A percentile compares a stretch with the other conserved stretches of the same genome.
phyloP scores from a whole-genome alignment of 1,284 basidiomycete genomes.

The Irpex sp. region DNA sequence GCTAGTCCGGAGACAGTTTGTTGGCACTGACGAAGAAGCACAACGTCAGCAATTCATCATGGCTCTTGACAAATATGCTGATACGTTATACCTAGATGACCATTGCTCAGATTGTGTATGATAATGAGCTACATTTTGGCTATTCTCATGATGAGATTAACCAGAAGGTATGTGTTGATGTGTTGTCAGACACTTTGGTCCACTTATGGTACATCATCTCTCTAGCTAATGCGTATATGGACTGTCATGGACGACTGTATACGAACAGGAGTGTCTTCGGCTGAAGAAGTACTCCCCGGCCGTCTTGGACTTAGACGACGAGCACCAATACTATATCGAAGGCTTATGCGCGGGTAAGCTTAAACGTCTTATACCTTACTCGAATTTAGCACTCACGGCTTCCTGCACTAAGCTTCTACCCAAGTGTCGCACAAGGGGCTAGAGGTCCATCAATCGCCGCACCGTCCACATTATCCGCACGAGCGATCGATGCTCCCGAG shows the following conservation, averaged over 20 bases:
- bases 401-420: constrained; percentile 53
- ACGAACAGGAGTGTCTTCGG: constrained; percentile 78
- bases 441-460: constrained; percentile 44
- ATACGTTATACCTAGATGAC: constrained; percentile 59
- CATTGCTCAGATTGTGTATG: constrained; percentile 92
- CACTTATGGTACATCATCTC: background rate
- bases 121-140: constrained; percentile 87
- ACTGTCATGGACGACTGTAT: constrained; percentile 94
- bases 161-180: constrained; percentile 46
- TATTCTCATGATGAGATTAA: constrained; percentile 76
- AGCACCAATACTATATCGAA: constrained; percentile 82
- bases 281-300: constrained; percentile 81
- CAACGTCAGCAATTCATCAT: constrained; percentile 54
- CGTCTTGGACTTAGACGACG: constrained; percentile 76
- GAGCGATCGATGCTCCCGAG: constrained; percentile 39
- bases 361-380: too few species aligned
- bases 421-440: constrained; percentile 47
- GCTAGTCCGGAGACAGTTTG: constrained; percentile 69
- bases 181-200: background rate
- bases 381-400: too few species aligned
- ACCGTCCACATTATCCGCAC: constrained; percentile 26
- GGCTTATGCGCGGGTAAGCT: constrained; percentile 81
- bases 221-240: constrained; percentile 79
- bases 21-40: constrained; percentile 78
- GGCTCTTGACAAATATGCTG: constrained; percentile 5